Evolutionary conservation across 768 basidiomycete genomes (phyloP), one percentile per base, ranked within the genome.

Genomic region (Lactarius trivialis): DNA sequence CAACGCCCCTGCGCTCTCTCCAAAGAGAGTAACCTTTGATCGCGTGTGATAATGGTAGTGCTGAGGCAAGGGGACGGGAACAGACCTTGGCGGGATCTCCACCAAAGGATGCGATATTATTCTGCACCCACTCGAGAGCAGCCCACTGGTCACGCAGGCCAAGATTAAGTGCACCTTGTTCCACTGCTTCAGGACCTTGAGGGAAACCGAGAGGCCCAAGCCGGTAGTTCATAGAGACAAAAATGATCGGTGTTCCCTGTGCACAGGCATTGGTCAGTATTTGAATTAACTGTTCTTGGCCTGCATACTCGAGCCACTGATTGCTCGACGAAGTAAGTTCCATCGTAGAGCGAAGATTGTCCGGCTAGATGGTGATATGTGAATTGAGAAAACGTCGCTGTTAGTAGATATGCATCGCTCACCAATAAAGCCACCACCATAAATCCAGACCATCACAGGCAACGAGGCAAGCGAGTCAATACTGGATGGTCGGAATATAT

Each of bases 161-260:
- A 32, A 82, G 72, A 65, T 81, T 82, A 9, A 80, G 71, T 9
- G 32, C 74, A 11, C 72, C 73, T 5, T 71, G 71, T 15, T 70
- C 63, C 6, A 69, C 71, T 19, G 81, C 81, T 73, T 78, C 76
- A 9, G 68, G 59, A 6, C 78, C 78, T 61, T 75, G 73, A 5
- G 79, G 75, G 58, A 78, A 83, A 0, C 82, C 83, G 15, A 82
- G 74, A 4, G 78, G 75, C 7, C 77, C 78, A 17, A 83, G 66
- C 39, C 83, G 74, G 65, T 84, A 83, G 67, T 82, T 80, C 65
- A 81, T 65, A 41, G 74, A 77, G 34, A 80, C 82, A 66, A 76
- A 79, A 51, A 85, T 71, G 43, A 82, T 68, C n/a, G 64, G 64
- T 2, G 64, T 65, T 36, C 57, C 64, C 64, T 65, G 43, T 30